Percentiles rank a stretch among this genome's conserved stretches.
Evolutionary conservation across 805 yeast species (phyloP).

Genomic region (Monosporozyma yasuniensis): DNA sequence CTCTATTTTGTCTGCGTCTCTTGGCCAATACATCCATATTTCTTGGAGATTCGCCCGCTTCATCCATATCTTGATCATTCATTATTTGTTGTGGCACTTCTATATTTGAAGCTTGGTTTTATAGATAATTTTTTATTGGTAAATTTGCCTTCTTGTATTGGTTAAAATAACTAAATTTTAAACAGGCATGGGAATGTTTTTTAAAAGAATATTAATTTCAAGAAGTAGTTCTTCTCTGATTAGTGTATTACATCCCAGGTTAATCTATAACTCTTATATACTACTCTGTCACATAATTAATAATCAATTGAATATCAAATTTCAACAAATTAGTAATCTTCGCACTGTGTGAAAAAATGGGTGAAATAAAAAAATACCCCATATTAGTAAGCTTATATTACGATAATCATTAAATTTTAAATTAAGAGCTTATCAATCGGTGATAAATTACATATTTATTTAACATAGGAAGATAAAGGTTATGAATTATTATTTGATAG

Average conservation of each 20-base stretch:
- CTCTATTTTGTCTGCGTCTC: conserved; percentile 87
- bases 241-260: no score
- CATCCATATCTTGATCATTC: neutral
- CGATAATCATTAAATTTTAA: neutral
- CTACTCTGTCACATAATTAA: neutral
- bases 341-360: neutral
- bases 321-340: neutral
- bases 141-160: no score
- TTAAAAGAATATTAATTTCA: no score
- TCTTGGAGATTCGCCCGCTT: neutral
- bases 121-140: no score
- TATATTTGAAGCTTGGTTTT: neutral
- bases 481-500: no score
- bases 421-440: neutral
- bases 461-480: no score
- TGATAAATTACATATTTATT: no score
- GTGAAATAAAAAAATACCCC: neutral
- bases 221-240: no score
- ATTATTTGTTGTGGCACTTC: neutral
- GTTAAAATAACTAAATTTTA: no score
- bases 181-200: no score
- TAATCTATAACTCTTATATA: no score
- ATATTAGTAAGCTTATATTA: neutral
- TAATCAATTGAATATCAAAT: neutral
- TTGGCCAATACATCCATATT: conserved; percentile 34